Evolutionary conservation across 352 stramenopile genomes (phyloP), one percentile per base, ranked within the genome.

Genomic region (Phytopythium mirpurense): DNA sequence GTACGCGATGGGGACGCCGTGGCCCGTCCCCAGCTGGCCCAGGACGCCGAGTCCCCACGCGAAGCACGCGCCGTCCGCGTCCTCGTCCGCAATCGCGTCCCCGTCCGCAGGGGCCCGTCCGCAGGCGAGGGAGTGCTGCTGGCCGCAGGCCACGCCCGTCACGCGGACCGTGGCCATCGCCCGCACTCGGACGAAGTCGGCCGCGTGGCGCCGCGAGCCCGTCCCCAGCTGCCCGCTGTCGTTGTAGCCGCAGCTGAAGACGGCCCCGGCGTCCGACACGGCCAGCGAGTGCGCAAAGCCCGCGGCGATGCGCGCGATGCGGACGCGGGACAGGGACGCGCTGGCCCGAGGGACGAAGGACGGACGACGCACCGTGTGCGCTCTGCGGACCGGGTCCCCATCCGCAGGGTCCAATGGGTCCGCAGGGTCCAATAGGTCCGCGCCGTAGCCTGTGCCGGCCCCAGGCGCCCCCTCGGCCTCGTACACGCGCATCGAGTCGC

Each of bases 161-260:
- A 90, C 81, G 37, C 74, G 74, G 23, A 68, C 72, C 8, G 57
- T 65, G 6, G 77, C 65, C 19, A 93, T 57, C 23, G 72, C 72
- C 21, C 57, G 45, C 15, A 93, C 77, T 5, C 32, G 63, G 38
- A 70, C 56, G 49, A 93, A 93, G 23, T 83, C 65, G 15, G 79
- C 67, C 43, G 78, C 69, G 52, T 88, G 88, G 51, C 78, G 78
- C 32, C 78, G 63, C 45, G 78, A 81, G 29, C 79, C 79, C 3
- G 81, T 63, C 8, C 82, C 82, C 3, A 93, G 60, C 52, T 93
- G 82, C 12, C 82, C 79, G 51, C 86, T 88, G 59, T 93, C 82
- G 49, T 93, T 93, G 79, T 93, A 93, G 16, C 82, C 82, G 36
- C 82, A 93, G 52, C 73, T 86, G 41, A 84, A 90, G 8, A 83